phyloP scores from a whole-genome alignment of 495 filamentous ascomycete genomes.

The Podospora bellae-mahoneyi region DNA sequence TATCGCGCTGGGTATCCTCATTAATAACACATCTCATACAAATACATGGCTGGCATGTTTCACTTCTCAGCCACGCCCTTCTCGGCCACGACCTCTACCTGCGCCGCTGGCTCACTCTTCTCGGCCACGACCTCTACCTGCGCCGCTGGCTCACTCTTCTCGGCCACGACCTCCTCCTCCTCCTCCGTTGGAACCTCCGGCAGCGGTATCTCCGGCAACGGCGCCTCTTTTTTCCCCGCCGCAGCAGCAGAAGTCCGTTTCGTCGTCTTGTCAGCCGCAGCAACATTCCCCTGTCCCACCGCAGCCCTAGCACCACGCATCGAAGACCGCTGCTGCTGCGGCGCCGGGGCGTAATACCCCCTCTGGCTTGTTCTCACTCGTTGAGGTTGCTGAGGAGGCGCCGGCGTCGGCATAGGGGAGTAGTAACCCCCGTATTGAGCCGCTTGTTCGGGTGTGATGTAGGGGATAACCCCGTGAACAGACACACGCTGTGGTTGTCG shows the following conservation, averaged over 20 bases:
- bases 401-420: constrained; percentile 7
- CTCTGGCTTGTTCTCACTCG: too few relatives aligned
- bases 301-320: not conserved
- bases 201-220: not conserved
- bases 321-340: not conserved
- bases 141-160: too few relatives aligned
- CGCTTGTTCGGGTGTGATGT: constrained; percentile 1
- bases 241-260: too few relatives aligned
- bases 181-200: not conserved
- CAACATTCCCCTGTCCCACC: too few relatives aligned
- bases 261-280: too few relatives aligned
- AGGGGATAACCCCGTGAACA: not conserved
- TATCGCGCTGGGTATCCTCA: too few relatives aligned
- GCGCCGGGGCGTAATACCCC: not conserved
- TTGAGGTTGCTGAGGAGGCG: not conserved
- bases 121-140: too few relatives aligned
- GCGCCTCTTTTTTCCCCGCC: not conserved
- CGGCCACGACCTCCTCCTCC: not conserved
- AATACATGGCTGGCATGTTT: too few relatives aligned
- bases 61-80: too few relatives aligned
- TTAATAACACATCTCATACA: too few relatives aligned
- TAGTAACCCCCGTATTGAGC: constrained; percentile 21
- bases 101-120: too few relatives aligned
- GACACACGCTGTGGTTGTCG: not conserved
- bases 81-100: too few relatives aligned